These are phyloP conservation scores for Cicer arietinum DNA, from an alignment of 306 rosid genomes.

Conservation along the genomic window DNA sequence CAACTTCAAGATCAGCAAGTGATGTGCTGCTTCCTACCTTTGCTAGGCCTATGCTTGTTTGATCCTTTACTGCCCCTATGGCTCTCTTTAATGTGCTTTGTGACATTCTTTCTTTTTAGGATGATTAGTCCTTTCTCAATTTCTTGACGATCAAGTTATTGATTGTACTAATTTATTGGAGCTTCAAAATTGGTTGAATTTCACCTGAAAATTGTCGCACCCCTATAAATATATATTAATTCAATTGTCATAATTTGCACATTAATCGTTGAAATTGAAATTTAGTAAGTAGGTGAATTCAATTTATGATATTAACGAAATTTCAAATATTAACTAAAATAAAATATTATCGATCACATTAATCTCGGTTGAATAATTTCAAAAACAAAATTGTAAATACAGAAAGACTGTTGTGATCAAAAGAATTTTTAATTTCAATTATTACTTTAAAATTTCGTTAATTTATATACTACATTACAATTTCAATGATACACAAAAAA, in stretches of 20 bases:
- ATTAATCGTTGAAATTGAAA: too few relatives aligned
- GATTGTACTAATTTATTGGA: constrained; percentile 1
- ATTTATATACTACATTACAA: background rate
- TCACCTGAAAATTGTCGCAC: constrained; percentile 3
- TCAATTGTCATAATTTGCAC: background rate
- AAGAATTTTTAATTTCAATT: background rate
- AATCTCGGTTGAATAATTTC: background rate
- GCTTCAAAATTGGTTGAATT: background rate
- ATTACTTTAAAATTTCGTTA: background rate
- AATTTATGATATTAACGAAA: background rate
- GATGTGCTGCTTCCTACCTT: constrained; percentile 75
- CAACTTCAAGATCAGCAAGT: constrained; percentile 73
- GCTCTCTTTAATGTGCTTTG: constrained; percentile 73
- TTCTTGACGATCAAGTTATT: constrained; percentile 2
- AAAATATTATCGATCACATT: background rate
- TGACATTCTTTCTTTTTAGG: constrained; percentile 46
- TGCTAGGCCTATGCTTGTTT: constrained; percentile 87
- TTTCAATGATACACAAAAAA: background rate
- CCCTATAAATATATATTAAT: constrained; percentile 7
- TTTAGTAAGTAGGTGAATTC: background rate
- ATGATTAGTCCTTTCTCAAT: background rate
- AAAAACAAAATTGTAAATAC: background rate
- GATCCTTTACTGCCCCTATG: constrained; percentile 90
- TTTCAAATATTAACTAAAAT: background rate
- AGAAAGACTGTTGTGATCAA: background rate